Conservation (phyloP, 192 early-diverging fungal species). For the Coemansia sp. region DNA sequence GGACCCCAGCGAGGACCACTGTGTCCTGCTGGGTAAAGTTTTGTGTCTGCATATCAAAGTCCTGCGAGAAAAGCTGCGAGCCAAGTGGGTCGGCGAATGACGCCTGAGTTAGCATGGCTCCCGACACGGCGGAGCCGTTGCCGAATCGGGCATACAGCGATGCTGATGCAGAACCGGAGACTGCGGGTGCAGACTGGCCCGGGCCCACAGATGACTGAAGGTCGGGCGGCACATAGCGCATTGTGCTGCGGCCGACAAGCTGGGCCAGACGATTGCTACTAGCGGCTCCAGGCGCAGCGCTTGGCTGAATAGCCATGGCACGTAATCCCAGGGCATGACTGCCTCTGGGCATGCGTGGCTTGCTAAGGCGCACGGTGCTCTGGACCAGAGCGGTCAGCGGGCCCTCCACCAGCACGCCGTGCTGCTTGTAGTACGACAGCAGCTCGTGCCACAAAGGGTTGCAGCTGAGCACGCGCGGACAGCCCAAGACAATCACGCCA, state of each 20-base stretch:
- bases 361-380: conserved; percentile 86
- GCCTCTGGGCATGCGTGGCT: conserved; percentile 56
- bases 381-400: conserved; percentile 83
- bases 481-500: conserved; percentile 91
- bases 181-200: not conserved
- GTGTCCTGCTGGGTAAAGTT: conserved; percentile 45
- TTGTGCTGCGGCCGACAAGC: conserved; percentile 47
- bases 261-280: conserved; percentile 45
- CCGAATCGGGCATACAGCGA: conserved; percentile 28
- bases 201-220: conserved; percentile 16
- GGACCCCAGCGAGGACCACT: conserved; percentile 23
- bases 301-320: conserved; percentile 31
- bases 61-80: conserved; percentile 39
- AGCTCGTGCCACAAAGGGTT: conserved; percentile 97
- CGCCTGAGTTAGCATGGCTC: conserved; percentile 30
- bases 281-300: conserved; percentile 35
- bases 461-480: conserved; percentile 91
- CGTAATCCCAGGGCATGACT: conserved; percentile 32
- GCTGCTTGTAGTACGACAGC: conserved; percentile 87
- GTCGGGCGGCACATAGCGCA: conserved; percentile 50
- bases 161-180: not conserved
- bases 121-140: conserved; percentile 12
- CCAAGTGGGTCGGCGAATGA: conserved; percentile 28
- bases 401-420: conserved; percentile 89
- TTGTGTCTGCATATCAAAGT: conserved; percentile 34